Base-by-base conservation (phyloP, 495 filamentous ascomycete genomes). In the Bacidia gigantensis region DNA sequence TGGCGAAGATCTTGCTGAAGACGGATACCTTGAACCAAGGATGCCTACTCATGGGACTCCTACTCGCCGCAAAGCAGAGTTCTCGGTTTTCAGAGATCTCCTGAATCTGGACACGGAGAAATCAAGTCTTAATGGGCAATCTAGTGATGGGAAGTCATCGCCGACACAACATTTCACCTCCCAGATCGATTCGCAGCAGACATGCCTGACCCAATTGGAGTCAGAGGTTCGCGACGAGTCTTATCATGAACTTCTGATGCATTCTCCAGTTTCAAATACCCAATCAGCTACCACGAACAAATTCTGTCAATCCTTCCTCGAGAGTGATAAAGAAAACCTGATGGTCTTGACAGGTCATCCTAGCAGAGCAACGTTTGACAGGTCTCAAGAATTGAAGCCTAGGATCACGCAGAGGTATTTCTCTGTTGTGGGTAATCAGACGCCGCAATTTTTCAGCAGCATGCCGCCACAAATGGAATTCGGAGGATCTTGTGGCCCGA, bases 361-460 rank as follows among this genome's bases (percentile, higher is more conserved):
- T 17, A 18, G 7, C 42, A 45, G 17, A 5, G n/a, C 5, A 14
- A n/a, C 17, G 12, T 17, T 29, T 9, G 21, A 21, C 5, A 22
- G 23, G 10, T 17, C 7, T 12, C 23, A 35, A 5, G 32, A 50
- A 39, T 18, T 22, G 7, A 24, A 53, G 23, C 29, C 29, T 14
- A 56, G 56, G 41, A 46, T 39, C 2, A 57, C 60, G 11, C 70
- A 66, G 51, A 59, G 62, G 45, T 55, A 59, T 35, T 56, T 56
- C 21, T 47, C 56, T 10, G 59, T 56, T 24, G 62, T 61, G 22
- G 59, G 52, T 22, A 58, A 61, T 18, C 62, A 66, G 43, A 50
- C 59, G n/a, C 57, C 69, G 5, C 60, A 66, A 18, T 67, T 59
- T 49, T 65, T 67, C 52, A 64, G 62, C 44, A 55, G 57, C 32